phyloP scores from a whole-genome alignment of 305 asterid genomes.

The Solanum hybrid region DNA sequence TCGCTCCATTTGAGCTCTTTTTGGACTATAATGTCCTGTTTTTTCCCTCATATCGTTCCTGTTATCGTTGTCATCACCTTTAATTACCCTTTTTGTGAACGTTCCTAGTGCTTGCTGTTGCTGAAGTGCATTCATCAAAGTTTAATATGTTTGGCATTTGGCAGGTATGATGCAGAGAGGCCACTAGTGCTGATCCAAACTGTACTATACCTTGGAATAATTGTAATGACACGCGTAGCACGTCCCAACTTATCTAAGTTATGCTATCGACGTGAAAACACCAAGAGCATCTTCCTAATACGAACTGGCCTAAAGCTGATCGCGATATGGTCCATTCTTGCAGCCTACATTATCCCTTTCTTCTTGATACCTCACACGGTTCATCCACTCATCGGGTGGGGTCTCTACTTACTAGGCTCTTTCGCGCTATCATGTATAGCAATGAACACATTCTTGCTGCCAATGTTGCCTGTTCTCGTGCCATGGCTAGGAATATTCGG shows the following conservation, averaged over 20 bases:
- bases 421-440: slow-evolving; percentile 52
- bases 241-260: slow-evolving; percentile 63
- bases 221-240: slow-evolving; percentile 59
- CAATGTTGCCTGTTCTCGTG: slow-evolving; percentile 48
- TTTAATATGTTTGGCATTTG: neutral
- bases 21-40: neutral
- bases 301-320: slow-evolving; percentile 59
- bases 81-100: neutral
- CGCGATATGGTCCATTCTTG: slow-evolving; percentile 63
- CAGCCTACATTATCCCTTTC: slow-evolving; percentile 60
- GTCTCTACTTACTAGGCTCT: slow-evolving; percentile 60
- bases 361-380: slow-evolving; percentile 63
- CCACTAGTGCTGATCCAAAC: slow-evolving; percentile 51
- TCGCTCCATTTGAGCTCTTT: neutral
- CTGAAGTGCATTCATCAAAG: neutral
- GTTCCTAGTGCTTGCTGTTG: neutral
- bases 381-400: slow-evolving; percentile 82
- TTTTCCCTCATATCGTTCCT: neutral
- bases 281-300: slow-evolving; percentile 46
- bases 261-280: slow-evolving; percentile 51
- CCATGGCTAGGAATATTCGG: slow-evolving; percentile 69
- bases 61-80: neutral
- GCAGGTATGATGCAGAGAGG: slow-evolving; percentile 60
- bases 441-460: slow-evolving; percentile 49
- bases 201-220: slow-evolving; percentile 53